Conservation (phyloP, 2,329 filamentous ascomycete genomes). For the Sporothrix globosa region DNA sequence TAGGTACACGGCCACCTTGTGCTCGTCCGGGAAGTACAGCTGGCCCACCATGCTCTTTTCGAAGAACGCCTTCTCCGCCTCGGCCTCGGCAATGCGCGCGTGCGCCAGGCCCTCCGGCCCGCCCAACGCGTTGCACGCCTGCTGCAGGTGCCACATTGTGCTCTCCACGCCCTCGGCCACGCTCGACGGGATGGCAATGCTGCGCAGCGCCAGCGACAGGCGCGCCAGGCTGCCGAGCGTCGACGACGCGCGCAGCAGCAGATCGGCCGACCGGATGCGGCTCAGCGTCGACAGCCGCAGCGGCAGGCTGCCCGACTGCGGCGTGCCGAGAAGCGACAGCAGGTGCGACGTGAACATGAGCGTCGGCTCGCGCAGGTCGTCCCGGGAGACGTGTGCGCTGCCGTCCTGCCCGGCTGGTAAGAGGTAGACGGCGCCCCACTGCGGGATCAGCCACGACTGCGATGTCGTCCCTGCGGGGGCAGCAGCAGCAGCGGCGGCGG, state of each 20-base stretch:
- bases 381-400: constrained; percentile 60
- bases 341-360: constrained; percentile 90
- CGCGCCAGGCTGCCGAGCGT: constrained; percentile 92
- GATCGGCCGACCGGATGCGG: constrained; percentile 81
- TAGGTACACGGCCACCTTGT: constrained; percentile 95
- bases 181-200: constrained; percentile 85
- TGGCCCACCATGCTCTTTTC: constrained; percentile 99
- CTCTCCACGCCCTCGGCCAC: constrained; percentile 84
- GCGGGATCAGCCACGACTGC: constrained; percentile 85
- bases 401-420: constrained; percentile 51
- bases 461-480: constrained; percentile 46
- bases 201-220: constrained; percentile 78
- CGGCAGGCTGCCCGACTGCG: constrained; percentile 79
- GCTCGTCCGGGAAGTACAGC: constrained; percentile 97
- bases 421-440: constrained; percentile 79
- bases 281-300: constrained; percentile 82
- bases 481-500: constrained; percentile 35
- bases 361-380: constrained; percentile 76
- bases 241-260: constrained; percentile 86
- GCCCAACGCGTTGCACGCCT: constrained; percentile 73
- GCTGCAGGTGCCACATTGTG: constrained; percentile 75
- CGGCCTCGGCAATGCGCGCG: constrained; percentile 81
- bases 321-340: constrained; percentile 82
- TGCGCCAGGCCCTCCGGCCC: constrained; percentile 71
- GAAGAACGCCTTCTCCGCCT: constrained; percentile 93